These are phyloP conservation scores for Anthracocystis setariae DNA, from an alignment of 1,284 basidiomycete genomes.

Conservation along the genomic window DNA sequence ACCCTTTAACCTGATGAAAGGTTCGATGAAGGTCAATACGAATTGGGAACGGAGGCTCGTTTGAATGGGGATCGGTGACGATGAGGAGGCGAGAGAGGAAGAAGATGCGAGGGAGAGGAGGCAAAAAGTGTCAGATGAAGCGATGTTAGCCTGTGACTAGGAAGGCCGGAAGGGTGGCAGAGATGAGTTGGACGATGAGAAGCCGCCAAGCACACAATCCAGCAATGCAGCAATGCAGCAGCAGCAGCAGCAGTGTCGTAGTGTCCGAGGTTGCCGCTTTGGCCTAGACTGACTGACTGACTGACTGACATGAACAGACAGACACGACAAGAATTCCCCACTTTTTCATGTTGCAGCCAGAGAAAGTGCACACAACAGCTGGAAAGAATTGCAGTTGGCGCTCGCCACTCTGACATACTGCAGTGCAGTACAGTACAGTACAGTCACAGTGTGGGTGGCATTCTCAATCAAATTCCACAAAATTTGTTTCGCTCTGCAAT, in stretches of 20 bases:
- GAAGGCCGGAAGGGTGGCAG: slow-evolving; percentile 2
- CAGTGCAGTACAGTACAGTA: too few species aligned
- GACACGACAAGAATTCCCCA: too few species aligned
- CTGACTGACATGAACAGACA: too few species aligned
- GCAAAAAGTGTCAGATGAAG: not conserved
- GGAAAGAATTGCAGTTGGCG: too few species aligned
- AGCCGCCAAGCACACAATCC: not conserved
- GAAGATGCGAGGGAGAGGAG: not conserved
- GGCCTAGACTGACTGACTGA: too few species aligned
- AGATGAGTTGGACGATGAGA: not conserved
- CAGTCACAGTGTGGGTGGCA: too few species aligned
- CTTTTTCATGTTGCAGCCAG: too few species aligned
- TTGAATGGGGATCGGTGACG: slow-evolving; percentile 5
- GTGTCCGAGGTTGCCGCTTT: slow-evolving; percentile 11
- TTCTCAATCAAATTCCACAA: too few species aligned
- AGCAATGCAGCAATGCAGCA: not conserved
- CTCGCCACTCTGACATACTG: too few species aligned
- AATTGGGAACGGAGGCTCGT: slow-evolving; percentile 11
- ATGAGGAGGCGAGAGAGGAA: not conserved
- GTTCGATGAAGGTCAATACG: slow-evolving; percentile 19
- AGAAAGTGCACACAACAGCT: too few species aligned
- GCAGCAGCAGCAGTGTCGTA: too few species aligned
- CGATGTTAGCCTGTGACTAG: slow-evolving; percentile 5
- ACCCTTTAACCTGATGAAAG: slow-evolving; percentile 14
- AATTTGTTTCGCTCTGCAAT: too few species aligned